Evolutionary conservation across 352 stramenopile genomes (phyloP).

Genomic region (Thalassiosira ordinaria): DNA sequence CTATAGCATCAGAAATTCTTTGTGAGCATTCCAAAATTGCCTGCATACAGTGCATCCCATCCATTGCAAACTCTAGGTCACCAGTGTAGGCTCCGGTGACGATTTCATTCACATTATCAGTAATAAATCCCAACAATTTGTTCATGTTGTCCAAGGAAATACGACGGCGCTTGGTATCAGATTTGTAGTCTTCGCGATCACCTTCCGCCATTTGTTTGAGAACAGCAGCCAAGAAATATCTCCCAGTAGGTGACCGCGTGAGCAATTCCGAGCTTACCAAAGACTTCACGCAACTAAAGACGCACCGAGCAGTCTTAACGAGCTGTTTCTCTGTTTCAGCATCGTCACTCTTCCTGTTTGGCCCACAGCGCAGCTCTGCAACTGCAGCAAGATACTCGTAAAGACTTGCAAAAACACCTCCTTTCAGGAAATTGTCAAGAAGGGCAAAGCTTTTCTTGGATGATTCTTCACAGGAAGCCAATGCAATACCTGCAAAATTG

Average conservation of each 20-base stretch:
- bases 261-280: constrained; percentile 53
- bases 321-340: constrained; percentile 27
- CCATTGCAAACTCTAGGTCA: constrained; percentile 66
- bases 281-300: constrained; percentile 49
- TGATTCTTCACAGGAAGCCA: constrained; percentile 30
- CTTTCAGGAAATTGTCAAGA: constrained; percentile 41
- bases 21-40: constrained; percentile 50
- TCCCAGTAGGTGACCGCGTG: constrained; percentile 46
- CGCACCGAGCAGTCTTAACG: constrained; percentile 32
- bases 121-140: constrained; percentile 33
- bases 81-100: constrained; percentile 45
- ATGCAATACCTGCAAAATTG: constrained; percentile 21
- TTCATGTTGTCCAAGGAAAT: constrained; percentile 14
- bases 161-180: neutral
- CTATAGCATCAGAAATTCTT: constrained; percentile 23
- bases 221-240: constrained; percentile 42
- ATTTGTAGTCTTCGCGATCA: constrained; percentile 35
- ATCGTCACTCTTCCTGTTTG: constrained; percentile 32
- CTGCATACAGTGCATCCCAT: constrained; percentile 56
- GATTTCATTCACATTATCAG: constrained; percentile 51
- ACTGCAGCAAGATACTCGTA: constrained; percentile 59
- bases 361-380: constrained; percentile 49
- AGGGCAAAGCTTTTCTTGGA: constrained; percentile 43
- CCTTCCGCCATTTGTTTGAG: constrained; percentile 57
- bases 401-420: constrained; percentile 51